Evolutionary conservation across 1,284 basidiomycete species (phyloP).

Genomic region (Cutaneotrichosporon spelunceum): DNA sequence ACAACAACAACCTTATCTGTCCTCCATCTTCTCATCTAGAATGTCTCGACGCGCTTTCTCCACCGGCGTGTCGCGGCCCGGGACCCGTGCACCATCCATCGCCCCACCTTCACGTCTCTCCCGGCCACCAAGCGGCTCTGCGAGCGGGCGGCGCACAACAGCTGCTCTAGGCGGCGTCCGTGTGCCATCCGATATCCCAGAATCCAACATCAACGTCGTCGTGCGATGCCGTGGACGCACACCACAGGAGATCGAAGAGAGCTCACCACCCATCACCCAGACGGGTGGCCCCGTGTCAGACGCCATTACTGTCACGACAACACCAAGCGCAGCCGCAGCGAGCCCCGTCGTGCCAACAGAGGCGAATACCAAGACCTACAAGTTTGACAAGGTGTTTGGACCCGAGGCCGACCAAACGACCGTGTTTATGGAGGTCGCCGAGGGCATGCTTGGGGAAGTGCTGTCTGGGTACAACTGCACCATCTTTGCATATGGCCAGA

Average conservation of each 20-base stretch:
- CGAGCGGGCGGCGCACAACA: neutral
- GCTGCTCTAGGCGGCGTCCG: neutral
- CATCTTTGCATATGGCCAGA: conserved; percentile 97
- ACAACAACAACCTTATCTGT: neutral
- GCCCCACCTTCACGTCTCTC: conserved; percentile 13
- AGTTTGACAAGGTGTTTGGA: conserved; percentile 90
- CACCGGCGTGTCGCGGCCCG: conserved; percentile 10
- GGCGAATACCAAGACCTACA: conserved; percentile 69
- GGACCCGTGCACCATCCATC: conserved; percentile 23
- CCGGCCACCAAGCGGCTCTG: neutral
- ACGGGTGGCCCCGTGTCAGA: conserved; percentile 69
- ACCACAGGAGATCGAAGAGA: conserved; percentile 65
- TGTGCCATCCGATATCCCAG: conserved; percentile 22
- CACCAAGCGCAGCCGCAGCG: conserved; percentile 34
- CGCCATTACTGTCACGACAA: conserved; percentile 73
- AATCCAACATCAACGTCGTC: conserved; percentile 81
- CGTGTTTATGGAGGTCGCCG: conserved; percentile 91
- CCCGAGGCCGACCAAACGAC: conserved; percentile 95
- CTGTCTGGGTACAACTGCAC: conserved; percentile 96
- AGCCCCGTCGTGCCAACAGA: conserved; percentile 24
- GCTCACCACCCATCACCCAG: conserved; percentile 75
- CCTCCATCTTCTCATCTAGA: neutral
- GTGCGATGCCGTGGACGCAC: conserved; percentile 75
- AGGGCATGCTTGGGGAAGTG: conserved; percentile 89
- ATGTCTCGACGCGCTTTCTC: conserved; percentile 37